These are phyloP conservation scores for Phytopythium oedochilum DNA, from an alignment of 352 stramenopile genomes.

Conservation along the genomic window DNA sequence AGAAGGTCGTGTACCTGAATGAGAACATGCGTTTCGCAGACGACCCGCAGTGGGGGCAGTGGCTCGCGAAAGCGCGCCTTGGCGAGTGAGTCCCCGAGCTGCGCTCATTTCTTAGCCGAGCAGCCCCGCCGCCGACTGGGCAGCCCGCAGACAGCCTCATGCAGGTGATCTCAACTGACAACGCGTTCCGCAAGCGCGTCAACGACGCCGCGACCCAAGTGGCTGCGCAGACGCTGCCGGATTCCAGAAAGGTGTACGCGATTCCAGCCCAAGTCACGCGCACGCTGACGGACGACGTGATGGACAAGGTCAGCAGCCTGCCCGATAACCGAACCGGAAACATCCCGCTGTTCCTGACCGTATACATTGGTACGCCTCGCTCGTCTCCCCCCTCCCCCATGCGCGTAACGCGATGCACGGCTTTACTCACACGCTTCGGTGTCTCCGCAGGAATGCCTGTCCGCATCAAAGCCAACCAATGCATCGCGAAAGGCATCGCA, in stretches of 20 bases:
- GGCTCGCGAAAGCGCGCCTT: constrained; percentile 9
- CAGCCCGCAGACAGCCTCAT: neutral
- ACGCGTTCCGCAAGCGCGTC: neutral
- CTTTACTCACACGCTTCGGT: too few species aligned
- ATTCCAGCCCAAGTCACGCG: constrained; percentile 2
- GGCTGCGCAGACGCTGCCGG: neutral
- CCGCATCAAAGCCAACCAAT: constrained; percentile 10
- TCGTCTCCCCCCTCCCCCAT: too few species aligned
- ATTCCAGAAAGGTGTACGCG: neutral
- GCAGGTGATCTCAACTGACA: constrained; percentile 9
- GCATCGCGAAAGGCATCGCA: constrained; percentile 6
- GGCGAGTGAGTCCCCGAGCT: constrained; percentile 4
- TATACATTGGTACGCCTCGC: constrained; percentile 9
- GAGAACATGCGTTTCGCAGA: constrained; percentile 15
- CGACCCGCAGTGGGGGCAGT: constrained; percentile 15
- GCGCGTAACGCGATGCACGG: too few species aligned
- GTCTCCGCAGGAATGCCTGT: constrained; percentile 9
- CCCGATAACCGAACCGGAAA: constrained; percentile 9
- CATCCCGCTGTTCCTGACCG: neutral
- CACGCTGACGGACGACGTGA: constrained; percentile 4
- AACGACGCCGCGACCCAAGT: neutral
- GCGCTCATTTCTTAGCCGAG: neutral
- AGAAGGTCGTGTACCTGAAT: constrained; percentile 15
- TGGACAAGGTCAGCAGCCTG: neutral
- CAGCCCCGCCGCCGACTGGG: neutral